Base-by-base conservation (phyloP, 2,329 filamentous ascomycete genomes). In the Claviceps spartinae region DNA sequence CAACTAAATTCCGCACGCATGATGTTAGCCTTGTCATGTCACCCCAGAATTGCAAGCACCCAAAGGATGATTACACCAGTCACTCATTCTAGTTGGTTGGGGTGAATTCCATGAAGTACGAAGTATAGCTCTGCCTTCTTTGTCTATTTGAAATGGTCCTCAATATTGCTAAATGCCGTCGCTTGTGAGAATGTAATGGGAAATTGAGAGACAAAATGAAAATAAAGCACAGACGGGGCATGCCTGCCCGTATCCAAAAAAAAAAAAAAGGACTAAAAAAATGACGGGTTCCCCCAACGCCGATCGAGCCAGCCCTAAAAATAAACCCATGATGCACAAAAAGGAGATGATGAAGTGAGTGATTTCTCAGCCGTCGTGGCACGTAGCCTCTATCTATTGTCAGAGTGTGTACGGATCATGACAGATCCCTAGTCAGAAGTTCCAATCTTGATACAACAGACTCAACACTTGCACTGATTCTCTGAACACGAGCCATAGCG, bases 401-500 rank as follows among this genome's bases (percentile, higher is more conserved):
- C 40, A 14, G 30, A 9, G 5, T n/a, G 38, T 18, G 7, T 5
- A n/a, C 13, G 18, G 22, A 22, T 37, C 24, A 26, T 59, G 62
- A 70, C 51, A 68, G 49, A 48, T 63, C 66, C 56, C 60, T 57
- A 5, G 67, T 69, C 55, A 70, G 55, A 24, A 68, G 59, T 52
- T 70, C 67, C 58, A 70, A 58, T 54, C 67, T 63, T 52, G 67
- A 65, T 40, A 66, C 56, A 16, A 69, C 59, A 22, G 65, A 59
- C 45, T 68, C 67, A 30, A 66, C 60, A 54, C 56, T 61, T 30
- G 65, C 69, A 24, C 71, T 70, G 53, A 80, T 70, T 56, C 71
- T 71, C 61, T 76, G 71, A 48, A 79, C 70, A 30, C 74, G 71
- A 48, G 69, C 72, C 65, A 77, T 69, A 41, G 74, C 70, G 20